These are phyloP conservation scores for Trichoderma harzianum DNA, from an alignment of 2,329 filamentous ascomycete species.

Conservation along the genomic window DNA sequence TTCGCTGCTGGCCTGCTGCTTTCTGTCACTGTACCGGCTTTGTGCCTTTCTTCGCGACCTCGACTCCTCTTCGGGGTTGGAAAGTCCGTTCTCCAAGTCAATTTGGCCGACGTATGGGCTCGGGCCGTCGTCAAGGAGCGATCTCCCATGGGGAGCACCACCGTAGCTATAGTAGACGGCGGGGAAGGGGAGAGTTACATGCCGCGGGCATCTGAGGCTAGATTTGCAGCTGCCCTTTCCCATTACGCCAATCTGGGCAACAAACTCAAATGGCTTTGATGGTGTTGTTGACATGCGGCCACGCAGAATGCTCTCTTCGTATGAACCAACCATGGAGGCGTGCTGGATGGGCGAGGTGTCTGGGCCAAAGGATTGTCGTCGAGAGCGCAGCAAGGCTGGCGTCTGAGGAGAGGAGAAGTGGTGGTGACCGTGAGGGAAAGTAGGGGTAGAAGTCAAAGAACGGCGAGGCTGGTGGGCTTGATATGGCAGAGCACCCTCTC, in stretches of 20 bases:
- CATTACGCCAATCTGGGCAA: slow-evolving; percentile 91
- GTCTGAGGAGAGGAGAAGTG: slow-evolving; percentile 48
- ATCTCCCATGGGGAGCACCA: slow-evolving; percentile 60
- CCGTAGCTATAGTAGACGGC: slow-evolving; percentile 96
- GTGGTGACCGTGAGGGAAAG: slow-evolving; percentile 34
- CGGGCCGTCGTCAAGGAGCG: slow-evolving; percentile 74
- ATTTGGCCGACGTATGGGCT: slow-evolving; percentile 95
- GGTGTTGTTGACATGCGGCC: slow-evolving; percentile 96
- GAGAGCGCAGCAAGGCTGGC: slow-evolving; percentile 46
- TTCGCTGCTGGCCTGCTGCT: slow-evolving; percentile 25
- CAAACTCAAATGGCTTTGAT: slow-evolving; percentile 86
- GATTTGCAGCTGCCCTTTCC: slow-evolving; percentile 86
- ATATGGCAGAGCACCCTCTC: slow-evolving; percentile 62
- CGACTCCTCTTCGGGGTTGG: slow-evolving; percentile 47
- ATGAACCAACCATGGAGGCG: slow-evolving; percentile 95
- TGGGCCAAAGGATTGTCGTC: slow-evolving; percentile 67
- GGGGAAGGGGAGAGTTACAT: slow-evolving; percentile 86
- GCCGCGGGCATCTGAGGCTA: slow-evolving; percentile 78
- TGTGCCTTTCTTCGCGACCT: slow-evolving; percentile 49
- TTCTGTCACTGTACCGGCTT: slow-evolving; percentile 41
- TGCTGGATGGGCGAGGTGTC: slow-evolving; percentile 78
- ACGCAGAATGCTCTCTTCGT: slow-evolving; percentile 92
- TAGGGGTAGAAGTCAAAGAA: slow-evolving; percentile 63
- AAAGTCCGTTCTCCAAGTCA: slow-evolving; percentile 79
- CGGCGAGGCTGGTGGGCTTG: slow-evolving; percentile 77